Base-by-base conservation (phyloP, 2,329 filamentous ascomycete genomes). In the Botrytis elliptica region DNA sequence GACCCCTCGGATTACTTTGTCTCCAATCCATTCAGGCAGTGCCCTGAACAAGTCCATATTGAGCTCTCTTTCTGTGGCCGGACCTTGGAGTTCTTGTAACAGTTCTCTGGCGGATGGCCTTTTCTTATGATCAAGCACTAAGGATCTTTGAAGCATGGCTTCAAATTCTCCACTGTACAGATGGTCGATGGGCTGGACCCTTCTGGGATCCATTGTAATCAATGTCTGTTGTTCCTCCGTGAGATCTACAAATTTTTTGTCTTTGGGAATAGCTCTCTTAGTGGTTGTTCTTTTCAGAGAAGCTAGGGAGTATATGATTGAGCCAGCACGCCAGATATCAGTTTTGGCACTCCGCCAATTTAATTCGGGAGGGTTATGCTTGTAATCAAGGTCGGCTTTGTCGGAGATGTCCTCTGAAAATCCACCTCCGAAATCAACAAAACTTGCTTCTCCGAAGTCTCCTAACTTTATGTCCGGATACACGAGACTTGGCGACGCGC, bases 251-350 rank as follows among this genome's bases (percentile, higher is more conserved):
- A 57, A 57, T 3, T 1, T 57, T 33, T 57, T 3, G 52, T 5
- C 14, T 8, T 9, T 18, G 14, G 52, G 52, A 57, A 57, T 7
- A 8, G n/a, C 14, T 8, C 29, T 1, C 25, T 55, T 68, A 20
- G 46, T 55, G 12, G 8, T 55, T 40, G 65, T 68, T 3, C 1
- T 4, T 0, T 1, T 5, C 38, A 1, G 14, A 16, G n/a, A 55
- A 25, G 36, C 2, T 40, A 68, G 36, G 4, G 65, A 68, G 46
- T 38, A 55, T 18, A 68, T 29, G 12, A 68, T 55, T 10, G 65
- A 68, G 9, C 65, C 65, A 3, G 65, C 65, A 55, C 65, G 65
- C 65, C 65, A 68, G 40, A 68, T 36, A 22, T 68, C 65, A 18
- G 33, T 55, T 29, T 68, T 68, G n/a, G 65, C 65, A 55, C 65